phyloP scores from a whole-genome alignment of 306 rosid genomes.

The Prunus fruticosa region DNA sequence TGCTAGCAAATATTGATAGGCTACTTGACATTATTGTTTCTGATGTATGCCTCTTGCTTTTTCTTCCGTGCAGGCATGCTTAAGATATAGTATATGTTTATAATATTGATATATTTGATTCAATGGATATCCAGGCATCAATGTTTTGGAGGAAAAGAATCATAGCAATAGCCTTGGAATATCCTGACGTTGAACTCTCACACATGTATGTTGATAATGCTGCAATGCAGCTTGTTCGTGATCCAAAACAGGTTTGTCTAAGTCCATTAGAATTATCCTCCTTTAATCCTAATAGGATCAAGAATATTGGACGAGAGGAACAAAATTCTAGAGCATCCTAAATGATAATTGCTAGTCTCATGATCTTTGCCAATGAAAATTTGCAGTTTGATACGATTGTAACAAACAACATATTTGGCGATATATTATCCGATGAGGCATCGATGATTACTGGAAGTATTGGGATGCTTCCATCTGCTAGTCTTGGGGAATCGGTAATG shows the following conservation, averaged over 20 bases:
- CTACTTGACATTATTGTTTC: not conserved
- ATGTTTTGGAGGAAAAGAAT: conserved; percentile 89
- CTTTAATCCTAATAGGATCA: conserved; percentile 16
- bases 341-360: conserved; percentile 13
- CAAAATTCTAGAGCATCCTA: conserved; percentile 1
- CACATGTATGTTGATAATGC: conserved; percentile 99
- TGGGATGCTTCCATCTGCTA: conserved; percentile 99
- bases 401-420: conserved; percentile 95
- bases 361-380: conserved; percentile 21
- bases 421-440: conserved; percentile 93
- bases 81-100: not conserved
- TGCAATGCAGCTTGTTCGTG: conserved; percentile 86
- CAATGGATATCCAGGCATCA: conserved; percentile 59
- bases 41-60: not conserved
- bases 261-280: conserved; percentile 5
- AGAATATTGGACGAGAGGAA: not conserved
- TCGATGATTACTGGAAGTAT: conserved; percentile 98
- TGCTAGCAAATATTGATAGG: not conserved
- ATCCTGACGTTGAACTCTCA: conserved; percentile 87
- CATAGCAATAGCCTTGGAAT: conserved; percentile 56
- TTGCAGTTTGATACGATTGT: conserved; percentile 87
- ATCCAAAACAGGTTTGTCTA: conserved; percentile 84
- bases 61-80: not conserved
- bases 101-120: not conserved
- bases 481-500: conserved; percentile 78